phyloP scores from a whole-genome alignment of 2,329 filamentous ascomycete species.

The Trichoderma sp. region DNA sequence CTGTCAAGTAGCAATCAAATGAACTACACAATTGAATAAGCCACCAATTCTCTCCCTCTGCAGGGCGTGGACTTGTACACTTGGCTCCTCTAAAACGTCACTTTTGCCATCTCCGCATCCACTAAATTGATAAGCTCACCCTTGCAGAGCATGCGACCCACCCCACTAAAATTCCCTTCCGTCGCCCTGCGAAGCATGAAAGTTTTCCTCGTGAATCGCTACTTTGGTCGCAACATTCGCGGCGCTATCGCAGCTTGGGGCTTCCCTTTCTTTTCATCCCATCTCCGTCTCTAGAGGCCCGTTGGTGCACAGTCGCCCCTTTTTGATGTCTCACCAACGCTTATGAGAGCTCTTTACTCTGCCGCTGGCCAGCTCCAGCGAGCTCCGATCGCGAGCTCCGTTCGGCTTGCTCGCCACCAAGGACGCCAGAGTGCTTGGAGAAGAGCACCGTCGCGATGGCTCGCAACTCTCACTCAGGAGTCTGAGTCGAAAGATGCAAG shows the following conservation, averaged over 20 bases:
- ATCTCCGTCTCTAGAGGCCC: background rate
- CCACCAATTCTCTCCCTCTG: background rate
- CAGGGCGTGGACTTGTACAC: background rate
- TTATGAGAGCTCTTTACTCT: slow-evolving; percentile 40
- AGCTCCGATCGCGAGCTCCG: slow-evolving; percentile 51
- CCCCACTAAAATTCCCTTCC: slow-evolving; percentile 22
- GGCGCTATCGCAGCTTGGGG: background rate
- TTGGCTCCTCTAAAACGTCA: background rate
- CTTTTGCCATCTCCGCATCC: slow-evolving; percentile 16
- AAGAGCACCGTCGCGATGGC: slow-evolving; percentile 50
- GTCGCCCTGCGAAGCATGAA: slow-evolving; percentile 6
- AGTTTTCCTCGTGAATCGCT: background rate
- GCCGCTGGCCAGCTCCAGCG: slow-evolving; percentile 45
- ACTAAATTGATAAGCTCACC: slow-evolving; percentile 16
- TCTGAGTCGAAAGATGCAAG: background rate
- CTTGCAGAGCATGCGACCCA: slow-evolving; percentile 21
- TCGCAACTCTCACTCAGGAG: slow-evolving; percentile 42
- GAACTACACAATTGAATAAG: background rate
- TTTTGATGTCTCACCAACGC: slow-evolving; percentile 36
- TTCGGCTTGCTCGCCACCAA: slow-evolving; percentile 56
- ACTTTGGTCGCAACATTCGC: background rate
- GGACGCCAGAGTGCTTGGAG: slow-evolving; percentile 42
- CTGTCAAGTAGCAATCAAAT: background rate
- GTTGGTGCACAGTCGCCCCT: slow-evolving; percentile 30
- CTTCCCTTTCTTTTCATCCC: background rate